Conservation (phyloP, 1,139 yeast genomes). For the Yamadazyma friedrichii region DNA sequence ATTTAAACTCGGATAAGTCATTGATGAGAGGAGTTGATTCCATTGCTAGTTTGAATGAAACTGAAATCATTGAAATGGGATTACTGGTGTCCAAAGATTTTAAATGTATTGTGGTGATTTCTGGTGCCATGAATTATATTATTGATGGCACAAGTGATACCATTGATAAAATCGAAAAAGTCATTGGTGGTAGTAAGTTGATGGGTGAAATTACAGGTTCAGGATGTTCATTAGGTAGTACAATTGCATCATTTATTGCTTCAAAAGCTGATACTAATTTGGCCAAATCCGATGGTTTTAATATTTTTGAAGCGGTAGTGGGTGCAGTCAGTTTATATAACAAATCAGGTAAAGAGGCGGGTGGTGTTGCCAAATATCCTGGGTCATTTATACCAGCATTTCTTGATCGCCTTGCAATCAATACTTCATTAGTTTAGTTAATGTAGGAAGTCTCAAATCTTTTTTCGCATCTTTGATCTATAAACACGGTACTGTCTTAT, state of each 20-base stretch:
- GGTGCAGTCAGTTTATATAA: slow-evolving; percentile 66
- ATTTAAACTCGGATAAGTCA: slow-evolving; percentile 23
- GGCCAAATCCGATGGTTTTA: slow-evolving; percentile 11
- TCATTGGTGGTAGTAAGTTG: slow-evolving; percentile 61
- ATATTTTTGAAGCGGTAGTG: slow-evolving; percentile 48
- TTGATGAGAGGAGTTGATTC: slow-evolving; percentile 81
- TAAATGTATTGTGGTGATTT: slow-evolving; percentile 68
- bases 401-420: slow-evolving; percentile 29
- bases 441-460: background rate
- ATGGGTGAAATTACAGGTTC: slow-evolving; percentile 85
- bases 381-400: slow-evolving; percentile 51
- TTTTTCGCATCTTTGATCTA: too few species aligned
- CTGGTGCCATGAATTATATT: slow-evolving; percentile 42
- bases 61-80: slow-evolving; percentile 40
- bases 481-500: background rate
- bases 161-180: slow-evolving; percentile 12
- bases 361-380: slow-evolving; percentile 34
- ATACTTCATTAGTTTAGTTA: background rate
- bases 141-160: slow-evolving; percentile 16
- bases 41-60: slow-evolving; percentile 29
- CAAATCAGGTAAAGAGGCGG: slow-evolving; percentile 62
- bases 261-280: slow-evolving; percentile 32
- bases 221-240: slow-evolving; percentile 83
- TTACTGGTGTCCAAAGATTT: slow-evolving; percentile 52
- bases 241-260: slow-evolving; percentile 60